Evolutionary conservation across 2,329 filamentous ascomycete genomes (phyloP).

Genomic region (Cylindrodendrum hubeiense): DNA sequence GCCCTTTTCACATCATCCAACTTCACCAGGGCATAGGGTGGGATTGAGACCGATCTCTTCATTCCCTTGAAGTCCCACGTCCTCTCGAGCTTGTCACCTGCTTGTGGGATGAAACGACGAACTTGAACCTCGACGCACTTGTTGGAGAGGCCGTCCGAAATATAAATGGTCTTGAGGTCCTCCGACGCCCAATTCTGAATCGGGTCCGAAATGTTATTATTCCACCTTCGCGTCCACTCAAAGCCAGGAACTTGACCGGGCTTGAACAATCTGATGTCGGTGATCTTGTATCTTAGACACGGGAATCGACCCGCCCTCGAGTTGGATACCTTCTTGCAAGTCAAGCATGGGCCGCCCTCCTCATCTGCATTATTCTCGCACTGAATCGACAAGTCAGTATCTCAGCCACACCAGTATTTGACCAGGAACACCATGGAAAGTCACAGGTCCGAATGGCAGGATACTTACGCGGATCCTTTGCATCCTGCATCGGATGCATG

Average conservation of each 20-base stretch:
- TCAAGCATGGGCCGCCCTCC: constrained; percentile 62
- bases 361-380: constrained; percentile 65
- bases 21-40: constrained; percentile 68
- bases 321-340: constrained; percentile 65
- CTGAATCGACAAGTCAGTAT: constrained; percentile 49
- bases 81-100: constrained; percentile 66
- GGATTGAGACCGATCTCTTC: constrained; percentile 62
- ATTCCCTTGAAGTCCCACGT: constrained; percentile 64
- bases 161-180: constrained; percentile 62
- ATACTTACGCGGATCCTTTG: constrained; percentile 71
- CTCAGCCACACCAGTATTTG: neutral
- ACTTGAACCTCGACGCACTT: constrained; percentile 62
- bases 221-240: constrained; percentile 72
- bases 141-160: constrained; percentile 68
- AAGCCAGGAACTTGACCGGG: constrained; percentile 68
- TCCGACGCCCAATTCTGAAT: constrained; percentile 68
- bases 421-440: neutral
- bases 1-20: constrained; percentile 62
- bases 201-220: constrained; percentile 65
- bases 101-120: constrained; percentile 65
- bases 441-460: neutral
- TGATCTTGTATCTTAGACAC: constrained; percentile 72
- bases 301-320: constrained; percentile 66
- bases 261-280: constrained; percentile 69
- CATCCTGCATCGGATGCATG: constrained; percentile 72